These are phyloP conservation scores for Tympanopsis confertula DNA, from an alignment of 2,329 filamentous ascomycete genomes.

Conservation along the genomic window DNA sequence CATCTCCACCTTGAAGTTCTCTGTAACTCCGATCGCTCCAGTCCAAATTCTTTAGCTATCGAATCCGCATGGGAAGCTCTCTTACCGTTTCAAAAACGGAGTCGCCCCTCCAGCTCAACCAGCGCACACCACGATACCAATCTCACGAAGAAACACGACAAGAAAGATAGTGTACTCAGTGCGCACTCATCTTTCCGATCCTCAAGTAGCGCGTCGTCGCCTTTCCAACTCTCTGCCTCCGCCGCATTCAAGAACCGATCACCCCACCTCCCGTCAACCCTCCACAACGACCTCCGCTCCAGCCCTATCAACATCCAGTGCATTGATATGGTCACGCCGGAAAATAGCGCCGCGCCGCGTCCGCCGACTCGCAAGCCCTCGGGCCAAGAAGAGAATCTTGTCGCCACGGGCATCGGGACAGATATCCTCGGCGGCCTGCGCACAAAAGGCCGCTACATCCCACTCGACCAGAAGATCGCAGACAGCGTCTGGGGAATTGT, in stretches of 20 bases:
- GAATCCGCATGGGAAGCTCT: not conserved
- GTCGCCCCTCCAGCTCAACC: not conserved
- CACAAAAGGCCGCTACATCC: slow-evolving; percentile 47
- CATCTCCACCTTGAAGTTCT: not conserved
- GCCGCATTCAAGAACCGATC: not conserved
- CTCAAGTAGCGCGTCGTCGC: no score
- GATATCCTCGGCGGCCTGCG: not conserved
- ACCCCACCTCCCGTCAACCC: no score
- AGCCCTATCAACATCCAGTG: not conserved
- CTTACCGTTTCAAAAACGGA: not conserved
- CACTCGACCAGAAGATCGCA: slow-evolving; percentile 41
- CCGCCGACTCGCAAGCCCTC: no score
- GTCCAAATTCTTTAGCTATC: not conserved
- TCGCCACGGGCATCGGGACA: not conserved
- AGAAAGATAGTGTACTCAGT: no score
- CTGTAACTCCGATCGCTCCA: no score
- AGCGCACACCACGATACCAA: no score
- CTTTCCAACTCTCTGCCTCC: no score
- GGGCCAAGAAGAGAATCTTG: no score
- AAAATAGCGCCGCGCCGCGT: no score
- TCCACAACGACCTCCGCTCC: not conserved
- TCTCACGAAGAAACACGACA: no score
- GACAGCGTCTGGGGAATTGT: slow-evolving; percentile 55
- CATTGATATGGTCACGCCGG: not conserved
- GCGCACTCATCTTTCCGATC: no score